Evolutionary conservation across 345 rosid genomes (phyloP), one percentile per base, ranked within the genome.

Genomic region (Salix arbutifolia): DNA sequence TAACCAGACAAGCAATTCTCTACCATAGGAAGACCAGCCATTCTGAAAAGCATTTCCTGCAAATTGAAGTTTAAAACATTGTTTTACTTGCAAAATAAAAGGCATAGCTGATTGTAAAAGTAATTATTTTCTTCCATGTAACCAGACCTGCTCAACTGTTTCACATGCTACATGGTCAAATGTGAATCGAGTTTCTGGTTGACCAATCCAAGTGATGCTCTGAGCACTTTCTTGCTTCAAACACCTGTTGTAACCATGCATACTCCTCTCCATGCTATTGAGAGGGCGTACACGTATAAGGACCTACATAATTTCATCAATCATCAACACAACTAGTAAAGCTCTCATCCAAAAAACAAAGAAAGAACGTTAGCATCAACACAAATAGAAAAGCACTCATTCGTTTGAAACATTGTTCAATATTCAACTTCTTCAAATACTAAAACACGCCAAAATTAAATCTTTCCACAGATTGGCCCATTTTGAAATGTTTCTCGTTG

Each of bases 1-100:
- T 95, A 92, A 35, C 99, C 99, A 80, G 97, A 93, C 88, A 96
- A 80, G 85, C 99, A 96, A 75, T 93, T 96, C 87, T 96, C 97
- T 69, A 93, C 96, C 97, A 93, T 96, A 60, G 94, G 97, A 72
- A 96, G 88, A 77, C 91, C 92, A 30, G 91, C 91, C 91, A 90
- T 92, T 78, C 97, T 84, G 66, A 93, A 96, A 72, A 96, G 91
- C 76, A 86, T 89, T 76, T 96, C 96, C 97, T 93, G 94, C 77
- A 81, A 79, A 78, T 79, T 25, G 52, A 78, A 33, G 13, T 68
- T 74, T 37, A 52, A 9, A 35, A 38, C 70, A 37, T 46, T 56
- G 62, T 12, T 53, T 18, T 78, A 75, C 26, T 69, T 44, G 21
- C 10, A 65, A 38, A 69, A 58, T 58, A 70, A 33, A 58, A 14